Evolutionary conservation across 2,329 filamentous ascomycete genomes (phyloP), one percentile per base, ranked within the genome.

Genomic region (Trichophyton simii): DNA sequence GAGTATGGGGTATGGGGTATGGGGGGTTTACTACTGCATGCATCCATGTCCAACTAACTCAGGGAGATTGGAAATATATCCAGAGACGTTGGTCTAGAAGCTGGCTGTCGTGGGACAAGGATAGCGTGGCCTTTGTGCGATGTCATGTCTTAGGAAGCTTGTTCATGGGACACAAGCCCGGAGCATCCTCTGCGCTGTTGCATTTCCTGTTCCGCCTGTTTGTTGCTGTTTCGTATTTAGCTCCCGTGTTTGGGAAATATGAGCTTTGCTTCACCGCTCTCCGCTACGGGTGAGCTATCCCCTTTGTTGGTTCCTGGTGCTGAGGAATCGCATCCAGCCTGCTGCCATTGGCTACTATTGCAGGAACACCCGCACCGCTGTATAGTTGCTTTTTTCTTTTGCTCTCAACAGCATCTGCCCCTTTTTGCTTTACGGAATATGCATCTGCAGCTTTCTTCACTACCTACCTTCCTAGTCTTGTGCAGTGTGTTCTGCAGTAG

Each of bases 111-210:
- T 54, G 7, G 28, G 25, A 54, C 50, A 54, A 34, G 25, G 50
- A 54, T 54, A 54, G 50, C 50, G 50, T 34, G 50, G 50, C 8
- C 50, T 31, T 34, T 54, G 50, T 54, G 50, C 50, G 25, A 31
- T 54, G 25, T 5, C 34, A 54, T 54, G 28, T 54, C 34, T 55
- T 55, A 28, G 46, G 52, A 55, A 55, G 52, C 52, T 55, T 55
- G 28, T 55, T 55, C 13, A 31, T 36, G 25, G 11, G 15, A 36
- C n/a, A 31, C 22, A 28, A 25, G 15, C 13, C 31, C n/a, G 25
- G 31, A 36, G 31, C 13, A 38, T 6, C 8, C 50, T 31, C 28
- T 36, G 15, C 52, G 20, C 31, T n/a, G 52, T 15, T 8, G 52
- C 8, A n/a, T n/a, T 6, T 34, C 52, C 31, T 20, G 28, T 55